Base-by-base conservation (phyloP, 768 basidiomycete species). In the Suillus subalutaceus region DNA sequence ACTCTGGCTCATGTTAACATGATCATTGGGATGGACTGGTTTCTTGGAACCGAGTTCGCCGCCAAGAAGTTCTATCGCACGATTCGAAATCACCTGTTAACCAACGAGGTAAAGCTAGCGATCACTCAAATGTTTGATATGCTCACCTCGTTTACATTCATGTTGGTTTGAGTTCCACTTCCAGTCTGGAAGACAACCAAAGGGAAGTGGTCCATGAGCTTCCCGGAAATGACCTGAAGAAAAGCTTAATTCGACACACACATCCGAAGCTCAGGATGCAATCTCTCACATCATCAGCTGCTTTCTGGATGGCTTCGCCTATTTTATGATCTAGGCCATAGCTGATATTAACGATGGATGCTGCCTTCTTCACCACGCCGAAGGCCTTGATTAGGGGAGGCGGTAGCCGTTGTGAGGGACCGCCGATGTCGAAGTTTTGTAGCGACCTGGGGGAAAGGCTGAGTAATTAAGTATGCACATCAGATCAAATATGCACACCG, bases 131-230 rank as follows among this genome's bases (percentile, higher is more conserved):
- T 5, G 15, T 20, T 4, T 16, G 5, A 2, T 20, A 9, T 35
- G 63, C 78, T 23, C 55, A 91, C 94, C 87, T 99, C 97, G 77
- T 99, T 99, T 67, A 88, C 94, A 78, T 94, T 99, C 97, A 99
- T 99, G 83, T 99, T 99, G 74, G 92, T 96, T 79, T 99, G 97
- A 2, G 97, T 99, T 32, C 97, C 97, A 64, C 94, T 96, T 66
- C 97, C 97, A n/a, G 97, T 99, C 80, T 99, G 97, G 87, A 98
- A 99, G 48, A 99, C 96, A 44, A 99, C 97, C 46, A 99, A 83
- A 32, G 97, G 97, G 82, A 99, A 99, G 80, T 99, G 93, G 71
- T 96, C 96, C 30, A 91, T 85, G 67, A 99, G 86, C 77, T 95
- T 93, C 59, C 96, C 97, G 53, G 93, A 93, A 77, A 99, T 99